Evolutionary conservation across 2,329 filamentous ascomycete species (phyloP).

Genomic region (Pseudocercospora fuligena): DNA sequence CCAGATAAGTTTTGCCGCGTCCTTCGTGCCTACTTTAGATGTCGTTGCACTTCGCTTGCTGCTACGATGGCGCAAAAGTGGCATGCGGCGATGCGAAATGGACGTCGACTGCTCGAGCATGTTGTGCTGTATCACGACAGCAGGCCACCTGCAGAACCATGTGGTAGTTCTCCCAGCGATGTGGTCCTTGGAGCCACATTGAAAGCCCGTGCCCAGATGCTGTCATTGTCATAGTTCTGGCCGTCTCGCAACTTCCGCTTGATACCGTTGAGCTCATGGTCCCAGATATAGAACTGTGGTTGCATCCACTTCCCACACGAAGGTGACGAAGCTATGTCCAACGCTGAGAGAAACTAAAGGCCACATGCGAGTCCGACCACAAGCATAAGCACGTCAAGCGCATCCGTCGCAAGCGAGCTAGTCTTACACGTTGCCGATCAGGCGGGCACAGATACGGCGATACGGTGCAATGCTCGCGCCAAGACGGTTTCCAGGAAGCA

Average conservation of each 20-base stretch:
- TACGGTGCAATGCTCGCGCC: not conserved
- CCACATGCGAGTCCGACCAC: not conserved
- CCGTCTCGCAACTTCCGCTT: not conserved
- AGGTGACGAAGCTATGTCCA: not conserved
- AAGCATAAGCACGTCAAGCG: constrained; percentile 3
- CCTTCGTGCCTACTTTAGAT: constrained; percentile 3
- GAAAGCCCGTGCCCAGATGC: too few species aligned
- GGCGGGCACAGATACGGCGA: not conserved
- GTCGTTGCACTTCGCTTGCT: not conserved
- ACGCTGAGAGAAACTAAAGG: not conserved
- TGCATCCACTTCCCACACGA: not conserved
- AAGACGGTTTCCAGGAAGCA: constrained; percentile 5
- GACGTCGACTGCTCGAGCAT: not conserved
- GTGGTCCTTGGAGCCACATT: not conserved
- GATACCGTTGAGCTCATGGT: not conserved
- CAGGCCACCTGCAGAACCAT: not conserved
- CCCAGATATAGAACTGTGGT: not conserved
- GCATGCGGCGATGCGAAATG: not conserved
- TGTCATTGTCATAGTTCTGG: too few species aligned
- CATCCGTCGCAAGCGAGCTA: not conserved
- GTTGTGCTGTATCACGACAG: not conserved
- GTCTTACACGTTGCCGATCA: not conserved
- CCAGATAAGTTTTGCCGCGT: not conserved
- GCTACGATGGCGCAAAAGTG: not conserved
- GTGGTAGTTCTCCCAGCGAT: not conserved